Conservation (phyloP, 2,329 filamentous ascomycete species). For the Amauroascus niger region DNA sequence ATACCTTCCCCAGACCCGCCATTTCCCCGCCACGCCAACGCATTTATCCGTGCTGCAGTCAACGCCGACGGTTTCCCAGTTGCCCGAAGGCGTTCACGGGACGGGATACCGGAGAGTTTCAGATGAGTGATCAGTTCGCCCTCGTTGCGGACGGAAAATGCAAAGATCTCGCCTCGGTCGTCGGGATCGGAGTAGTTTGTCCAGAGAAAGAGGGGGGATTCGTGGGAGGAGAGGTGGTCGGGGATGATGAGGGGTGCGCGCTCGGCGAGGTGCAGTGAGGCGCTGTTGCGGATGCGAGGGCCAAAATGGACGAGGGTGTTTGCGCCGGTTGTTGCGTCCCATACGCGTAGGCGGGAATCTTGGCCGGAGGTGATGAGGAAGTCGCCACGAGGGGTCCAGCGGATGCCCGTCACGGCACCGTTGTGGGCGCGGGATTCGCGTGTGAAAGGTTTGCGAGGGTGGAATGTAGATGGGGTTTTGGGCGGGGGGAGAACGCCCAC, state of each 20-base stretch:
- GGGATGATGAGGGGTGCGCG: constrained; percentile 57
- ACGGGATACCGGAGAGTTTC: constrained; percentile 49
- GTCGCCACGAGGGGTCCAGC: constrained; percentile 71
- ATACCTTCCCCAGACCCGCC: constrained; percentile 47
- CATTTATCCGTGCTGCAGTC: constrained; percentile 57
- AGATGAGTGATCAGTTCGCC: constrained; percentile 64
- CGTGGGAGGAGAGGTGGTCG: constrained; percentile 27
- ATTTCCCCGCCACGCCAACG: constrained; percentile 64
- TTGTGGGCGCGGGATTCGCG: constrained; percentile 56
- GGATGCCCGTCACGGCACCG: constrained; percentile 72
- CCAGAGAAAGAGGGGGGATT: constrained; percentile 59
- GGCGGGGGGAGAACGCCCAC: constrained; percentile 49
- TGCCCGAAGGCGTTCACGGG: constrained; percentile 26
- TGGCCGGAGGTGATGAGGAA: constrained; percentile 73
- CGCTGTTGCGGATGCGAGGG: constrained; percentile 64
- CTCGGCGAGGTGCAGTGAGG: constrained; percentile 48
- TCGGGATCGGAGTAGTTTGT: constrained; percentile 64
- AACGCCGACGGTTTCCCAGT: constrained; percentile 36
- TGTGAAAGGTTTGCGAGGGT: constrained; percentile 35
- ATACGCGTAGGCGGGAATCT: constrained; percentile 75
- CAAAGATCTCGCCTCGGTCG: constrained; percentile 58
- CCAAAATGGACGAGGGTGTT: constrained; percentile 88
- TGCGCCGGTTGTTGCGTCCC: constrained; percentile 68
- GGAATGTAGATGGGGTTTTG: constrained; percentile 23
- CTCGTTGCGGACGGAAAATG: constrained; percentile 59